Evolutionary conservation across 2,329 filamentous ascomycete species (phyloP).

Genomic region (Colletotrichum sp.): DNA sequence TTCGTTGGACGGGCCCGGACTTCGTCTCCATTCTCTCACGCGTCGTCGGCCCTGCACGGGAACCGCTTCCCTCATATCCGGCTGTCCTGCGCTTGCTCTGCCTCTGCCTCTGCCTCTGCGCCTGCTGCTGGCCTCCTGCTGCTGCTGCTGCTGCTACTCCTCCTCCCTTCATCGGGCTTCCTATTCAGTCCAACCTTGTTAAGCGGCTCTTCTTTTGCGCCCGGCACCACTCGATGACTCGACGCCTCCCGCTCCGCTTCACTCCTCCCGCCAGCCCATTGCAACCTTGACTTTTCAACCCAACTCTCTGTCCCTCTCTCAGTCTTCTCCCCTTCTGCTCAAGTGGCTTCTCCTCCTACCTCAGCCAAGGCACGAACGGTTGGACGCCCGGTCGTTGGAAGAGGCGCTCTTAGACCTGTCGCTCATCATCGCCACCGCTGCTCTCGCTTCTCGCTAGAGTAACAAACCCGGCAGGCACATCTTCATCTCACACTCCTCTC

Average conservation of each 20-base stretch:
- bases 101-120: neutral
- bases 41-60: conserved; percentile 10
- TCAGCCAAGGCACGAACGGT: conserved; percentile 2
- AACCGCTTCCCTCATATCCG: conserved; percentile 7
- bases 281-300: conserved; percentile 16
- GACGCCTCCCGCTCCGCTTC: conserved; percentile 12
- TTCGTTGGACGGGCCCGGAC: conserved; percentile 4
- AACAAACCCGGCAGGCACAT: neutral
- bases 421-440: conserved; percentile 4
- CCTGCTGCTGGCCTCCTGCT: neutral
- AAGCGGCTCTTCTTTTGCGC: conserved; percentile 13
- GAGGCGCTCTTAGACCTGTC: neutral
- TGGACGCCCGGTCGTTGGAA: neutral
- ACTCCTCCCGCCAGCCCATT: neutral
- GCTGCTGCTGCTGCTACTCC: neutral
- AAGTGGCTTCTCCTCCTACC: neutral
- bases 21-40: conserved; percentile 15
- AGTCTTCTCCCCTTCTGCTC: neutral
- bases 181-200: conserved; percentile 17
- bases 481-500: neutral
- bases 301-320: neutral
- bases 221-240: conserved; percentile 17
- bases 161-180: conserved; percentile 6
- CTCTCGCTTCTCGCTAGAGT: conserved; percentile 5
- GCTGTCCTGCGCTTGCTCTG: neutral